Percentiles rank a stretch among this genome's conserved stretches.
Evolutionary conservation across 306 rosid species (phyloP).

Genomic region (Rosa persica): DNA sequence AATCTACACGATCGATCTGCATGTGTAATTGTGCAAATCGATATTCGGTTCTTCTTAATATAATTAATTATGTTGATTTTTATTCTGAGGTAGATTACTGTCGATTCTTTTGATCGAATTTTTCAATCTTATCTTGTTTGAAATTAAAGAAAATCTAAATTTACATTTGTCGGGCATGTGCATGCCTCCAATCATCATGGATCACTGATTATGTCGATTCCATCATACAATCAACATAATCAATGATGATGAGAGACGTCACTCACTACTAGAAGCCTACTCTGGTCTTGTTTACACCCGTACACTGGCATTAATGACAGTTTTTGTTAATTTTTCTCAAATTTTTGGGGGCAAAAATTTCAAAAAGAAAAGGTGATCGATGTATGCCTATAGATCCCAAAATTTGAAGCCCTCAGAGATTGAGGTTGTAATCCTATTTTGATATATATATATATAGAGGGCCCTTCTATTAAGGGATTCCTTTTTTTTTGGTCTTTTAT

Average conservation of each 20-base stretch:
- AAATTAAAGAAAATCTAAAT: not conserved
- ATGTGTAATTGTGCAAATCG: not conserved
- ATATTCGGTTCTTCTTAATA: not conserved
- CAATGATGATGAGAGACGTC: not conserved
- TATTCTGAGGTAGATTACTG: not conserved
- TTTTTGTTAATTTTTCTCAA: not conserved
- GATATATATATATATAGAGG: no score
- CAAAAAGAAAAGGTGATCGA: not conserved
- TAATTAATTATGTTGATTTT: not conserved
- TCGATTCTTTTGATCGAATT: not conserved
- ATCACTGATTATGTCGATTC: not conserved
- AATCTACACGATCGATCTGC: not conserved
- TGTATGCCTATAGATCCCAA: not conserved
- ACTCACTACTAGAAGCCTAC: not conserved
- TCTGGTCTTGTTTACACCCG: not conserved
- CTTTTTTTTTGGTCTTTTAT: no score
- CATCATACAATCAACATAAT: not conserved
- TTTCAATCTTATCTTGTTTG: not conserved
- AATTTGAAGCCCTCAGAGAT: not conserved
- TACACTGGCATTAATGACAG: not conserved
- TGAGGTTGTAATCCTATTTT: not conserved
- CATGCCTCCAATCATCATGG: not conserved
- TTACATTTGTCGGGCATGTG: not conserved
- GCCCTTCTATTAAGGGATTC: no score
- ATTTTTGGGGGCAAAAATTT: not conserved